Conservation (phyloP, 2,329 filamentous ascomycete species). For the Aspergillus niger region DNA sequence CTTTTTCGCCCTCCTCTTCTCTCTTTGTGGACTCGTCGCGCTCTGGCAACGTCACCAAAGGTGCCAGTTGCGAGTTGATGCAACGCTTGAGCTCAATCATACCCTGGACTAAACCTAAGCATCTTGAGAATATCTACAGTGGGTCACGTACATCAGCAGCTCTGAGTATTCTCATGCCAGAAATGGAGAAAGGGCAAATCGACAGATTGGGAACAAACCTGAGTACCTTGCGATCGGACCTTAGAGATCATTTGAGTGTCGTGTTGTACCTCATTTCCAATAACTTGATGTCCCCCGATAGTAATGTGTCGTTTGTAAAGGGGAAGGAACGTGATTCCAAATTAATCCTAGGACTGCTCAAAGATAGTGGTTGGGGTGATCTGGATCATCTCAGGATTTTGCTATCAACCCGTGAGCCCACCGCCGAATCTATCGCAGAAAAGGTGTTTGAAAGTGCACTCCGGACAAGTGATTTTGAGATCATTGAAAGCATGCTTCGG, state of each 20-base stretch:
- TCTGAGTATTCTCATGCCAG: slow-evolving; percentile 23
- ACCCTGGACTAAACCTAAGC: slow-evolving; percentile 15
- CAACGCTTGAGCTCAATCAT: slow-evolving; percentile 13
- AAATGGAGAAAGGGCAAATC: slow-evolving; percentile 10
- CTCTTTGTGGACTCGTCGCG: slow-evolving; percentile 3
- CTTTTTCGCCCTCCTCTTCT: neutral
- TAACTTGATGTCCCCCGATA: slow-evolving; percentile 11
- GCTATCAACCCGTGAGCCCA: slow-evolving; percentile 17
- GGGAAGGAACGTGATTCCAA: neutral
- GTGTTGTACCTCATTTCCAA: slow-evolving; percentile 21
- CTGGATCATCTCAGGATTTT: neutral
- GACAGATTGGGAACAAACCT: neutral
- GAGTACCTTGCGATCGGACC: neutral
- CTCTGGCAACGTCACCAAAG: neutral
- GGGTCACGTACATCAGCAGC: slow-evolving; percentile 17
- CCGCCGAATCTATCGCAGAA: slow-evolving; percentile 21
- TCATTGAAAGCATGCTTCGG: neutral
- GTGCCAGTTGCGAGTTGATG: slow-evolving; percentile 8
- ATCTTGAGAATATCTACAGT: slow-evolving; percentile 12
- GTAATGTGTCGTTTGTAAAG: neutral
- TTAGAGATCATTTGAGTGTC: neutral
- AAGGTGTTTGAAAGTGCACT: slow-evolving; percentile 18
- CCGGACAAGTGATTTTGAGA: neutral
- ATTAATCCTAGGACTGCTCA: slow-evolving; percentile 1
- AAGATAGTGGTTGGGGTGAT: slow-evolving; percentile 5